These are phyloP conservation scores for Irineochytrium annulatum DNA, from an alignment of 192 early-diverging fungal species.

Conservation along the genomic window DNA sequence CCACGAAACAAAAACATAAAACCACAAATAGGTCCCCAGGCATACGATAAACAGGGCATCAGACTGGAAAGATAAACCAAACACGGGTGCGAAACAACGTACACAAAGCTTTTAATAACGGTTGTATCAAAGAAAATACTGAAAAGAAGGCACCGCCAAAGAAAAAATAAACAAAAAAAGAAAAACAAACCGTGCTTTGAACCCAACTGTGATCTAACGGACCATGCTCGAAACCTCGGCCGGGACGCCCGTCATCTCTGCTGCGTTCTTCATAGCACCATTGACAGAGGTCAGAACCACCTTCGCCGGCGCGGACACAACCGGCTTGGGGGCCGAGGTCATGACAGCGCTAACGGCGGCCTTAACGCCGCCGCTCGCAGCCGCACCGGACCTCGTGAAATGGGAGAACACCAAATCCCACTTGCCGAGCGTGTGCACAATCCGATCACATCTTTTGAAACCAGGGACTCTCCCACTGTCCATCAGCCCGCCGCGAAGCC, in stretches of 20 bases:
- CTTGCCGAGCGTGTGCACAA: constrained; percentile 46
- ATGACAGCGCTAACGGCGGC: background rate
- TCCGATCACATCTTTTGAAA: constrained; percentile 42
- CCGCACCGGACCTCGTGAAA: constrained; percentile 6
- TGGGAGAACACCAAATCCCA: constrained; percentile 53
- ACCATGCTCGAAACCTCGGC: no score
- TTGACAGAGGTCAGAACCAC: no score
- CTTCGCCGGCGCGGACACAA: no score
- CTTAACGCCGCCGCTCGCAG: background rate
- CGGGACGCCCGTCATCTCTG: background rate
- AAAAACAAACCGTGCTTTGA: background rate
- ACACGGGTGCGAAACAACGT: background rate
- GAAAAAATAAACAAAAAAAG: constrained; percentile 1
- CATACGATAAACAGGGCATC: no score
- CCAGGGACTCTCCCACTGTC: constrained; percentile 29
- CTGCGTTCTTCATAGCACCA: background rate
- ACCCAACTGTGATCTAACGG: no score
- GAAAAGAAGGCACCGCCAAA: background rate
- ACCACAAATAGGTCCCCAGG: no score
- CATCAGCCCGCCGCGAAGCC: constrained; percentile 26
- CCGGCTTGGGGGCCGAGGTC: background rate
- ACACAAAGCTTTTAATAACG: background rate
- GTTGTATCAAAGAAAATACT: background rate
- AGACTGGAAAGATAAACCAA: no score
- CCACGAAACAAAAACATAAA: no score